These are phyloP conservation scores for Phaeoacremonium minimum DNA, from an alignment of 2,329 filamentous ascomycete genomes.

Conservation along the genomic window DNA sequence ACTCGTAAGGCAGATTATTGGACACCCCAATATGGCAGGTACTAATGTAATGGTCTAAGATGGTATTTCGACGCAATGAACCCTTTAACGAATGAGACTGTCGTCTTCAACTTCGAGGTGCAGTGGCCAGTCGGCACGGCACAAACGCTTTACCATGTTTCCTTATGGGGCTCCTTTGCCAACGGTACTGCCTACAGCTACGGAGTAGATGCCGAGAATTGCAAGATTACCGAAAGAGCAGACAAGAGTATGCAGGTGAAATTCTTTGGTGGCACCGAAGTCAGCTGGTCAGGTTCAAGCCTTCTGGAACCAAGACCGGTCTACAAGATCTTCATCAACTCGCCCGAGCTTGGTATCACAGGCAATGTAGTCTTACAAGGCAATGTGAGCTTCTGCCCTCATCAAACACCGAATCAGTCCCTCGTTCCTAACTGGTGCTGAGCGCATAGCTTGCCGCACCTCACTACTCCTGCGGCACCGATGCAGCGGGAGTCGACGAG, in stretches of 20 bases:
- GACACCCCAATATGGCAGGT: too few species aligned
- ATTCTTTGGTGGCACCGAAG: constrained; percentile 1
- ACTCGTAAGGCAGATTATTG: constrained; percentile 3
- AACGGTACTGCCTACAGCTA: constrained; percentile 7
- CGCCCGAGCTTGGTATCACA: constrained; percentile 5
- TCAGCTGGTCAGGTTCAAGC: constrained; percentile 4
- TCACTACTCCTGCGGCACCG: constrained; percentile 7
- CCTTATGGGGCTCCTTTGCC: constrained; percentile 4
- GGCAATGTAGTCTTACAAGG: constrained; percentile 6
- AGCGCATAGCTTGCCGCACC: constrained; percentile 4
- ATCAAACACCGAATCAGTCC: not conserved
- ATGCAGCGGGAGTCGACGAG: constrained; percentile 2
- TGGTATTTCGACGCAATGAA: constrained; percentile 10
- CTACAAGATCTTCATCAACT: constrained; percentile 8
- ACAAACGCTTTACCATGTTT: not conserved
- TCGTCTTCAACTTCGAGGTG: constrained; percentile 9
- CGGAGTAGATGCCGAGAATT: constrained; percentile 1
- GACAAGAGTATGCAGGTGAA: too few species aligned
- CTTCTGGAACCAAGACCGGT: constrained; percentile 3
- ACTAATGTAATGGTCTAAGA: constrained; percentile 2
- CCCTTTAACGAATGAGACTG: constrained; percentile 5
- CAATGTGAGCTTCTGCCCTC: constrained; percentile 1
- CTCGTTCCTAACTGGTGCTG: not conserved
- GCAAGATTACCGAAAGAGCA: not conserved
- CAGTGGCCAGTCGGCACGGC: constrained; percentile 6